Base-by-base conservation (phyloP, 1,139 yeast species). In the Lodderomyces pseudojiufengensis region DNA sequence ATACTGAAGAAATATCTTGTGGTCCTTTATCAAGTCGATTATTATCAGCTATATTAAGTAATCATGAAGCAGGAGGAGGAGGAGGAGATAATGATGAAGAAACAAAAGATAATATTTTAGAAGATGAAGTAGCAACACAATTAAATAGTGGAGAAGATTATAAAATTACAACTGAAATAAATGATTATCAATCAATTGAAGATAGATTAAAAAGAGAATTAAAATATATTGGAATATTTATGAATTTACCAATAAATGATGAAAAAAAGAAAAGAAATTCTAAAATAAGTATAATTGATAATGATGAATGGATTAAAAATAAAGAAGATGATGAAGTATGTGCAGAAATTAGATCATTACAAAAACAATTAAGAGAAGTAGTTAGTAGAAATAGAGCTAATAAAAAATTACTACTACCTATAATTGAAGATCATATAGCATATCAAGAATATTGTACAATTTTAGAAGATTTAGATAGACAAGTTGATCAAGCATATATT, bases 291-390 rank as follows among this genome's bases (percentile, higher is more conserved):
- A 65, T 70, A n/a, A 66, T 76, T 38, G 85, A 81, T 41, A 73
- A 74, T 33, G 87, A 82, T 56, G 75, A 70, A 22, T 90, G 97
- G 97, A 64, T 83, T 16, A 71, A 74, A 38, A 81, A 84, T 31
- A 73, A 84, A 44, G 97, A 94, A 55, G 99, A 94, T 57, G 98
- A 94, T 59, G 98, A 94, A 57, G 79, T 94, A 6, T 83, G 95
- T 45, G 80, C 84, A 1, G 97, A 92, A 52, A 65, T 92, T 44
- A 70, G 98, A 43, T 58, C 62, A 16, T 63, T 90, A 36, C 97
- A 94, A 54, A 65, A 66, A 31, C 80, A 84, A 42, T 65, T 94
- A 40, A 76, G 73, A 43, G 74, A 70, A 21, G 80, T 83, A 0
- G 74, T 81, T 3, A 67, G 65, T 21, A 65, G 77, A 39, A 92